A percentile compares a stretch with the other conserved stretches of the same genome.
phyloP scores from a whole-genome alignment of 2,329 filamentous ascomycete species.

The Shiraia sp. region DNA sequence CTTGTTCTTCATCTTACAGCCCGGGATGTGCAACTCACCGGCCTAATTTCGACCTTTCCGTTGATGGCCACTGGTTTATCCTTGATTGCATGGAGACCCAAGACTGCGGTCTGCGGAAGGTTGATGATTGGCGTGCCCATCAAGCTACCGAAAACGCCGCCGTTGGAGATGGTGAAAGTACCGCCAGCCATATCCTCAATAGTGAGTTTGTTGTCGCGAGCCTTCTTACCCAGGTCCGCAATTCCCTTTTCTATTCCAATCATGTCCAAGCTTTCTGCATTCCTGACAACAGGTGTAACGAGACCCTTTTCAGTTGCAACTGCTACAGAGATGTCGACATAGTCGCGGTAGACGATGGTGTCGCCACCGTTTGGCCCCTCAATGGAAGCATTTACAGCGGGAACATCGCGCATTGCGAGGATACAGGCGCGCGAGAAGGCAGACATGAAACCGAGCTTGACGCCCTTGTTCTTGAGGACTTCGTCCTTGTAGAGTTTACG shows the following conservation, averaged over 20 bases:
- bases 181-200: conserved; percentile 99
- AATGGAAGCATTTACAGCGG: conserved; percentile 93
- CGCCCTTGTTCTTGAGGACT: conserved; percentile 89
- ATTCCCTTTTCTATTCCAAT: conserved; percentile 88
- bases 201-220: conserved; percentile 92
- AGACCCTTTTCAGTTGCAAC: conserved; percentile 97
- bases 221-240: conserved; percentile 95
- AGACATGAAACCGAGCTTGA: conserved; percentile 99
- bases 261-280: conserved; percentile 86
- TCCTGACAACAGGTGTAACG: conserved; percentile 94
- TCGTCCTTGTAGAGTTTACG: conserved; percentile 98
- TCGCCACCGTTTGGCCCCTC: conserved; percentile 94
- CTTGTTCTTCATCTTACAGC: background rate
- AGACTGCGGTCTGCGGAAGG: conserved; percentile 85
- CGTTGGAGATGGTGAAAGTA: conserved; percentile 96
- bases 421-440: conserved; percentile 90
- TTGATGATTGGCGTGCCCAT: conserved; percentile 99
- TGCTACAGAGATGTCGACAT: conserved; percentile 95
- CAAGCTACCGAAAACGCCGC: conserved; percentile 93
- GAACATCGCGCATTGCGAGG: conserved; percentile 92
- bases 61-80: conserved; percentile 87
- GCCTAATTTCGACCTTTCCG: conserved; percentile 91
- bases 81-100: conserved; percentile 96
- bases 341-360: conserved; percentile 97
- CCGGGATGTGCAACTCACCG: conserved; percentile 53